Evolutionary conservation across 768 basidiomycete species (phyloP).

Genomic region (Leccinum variicolor): DNA sequence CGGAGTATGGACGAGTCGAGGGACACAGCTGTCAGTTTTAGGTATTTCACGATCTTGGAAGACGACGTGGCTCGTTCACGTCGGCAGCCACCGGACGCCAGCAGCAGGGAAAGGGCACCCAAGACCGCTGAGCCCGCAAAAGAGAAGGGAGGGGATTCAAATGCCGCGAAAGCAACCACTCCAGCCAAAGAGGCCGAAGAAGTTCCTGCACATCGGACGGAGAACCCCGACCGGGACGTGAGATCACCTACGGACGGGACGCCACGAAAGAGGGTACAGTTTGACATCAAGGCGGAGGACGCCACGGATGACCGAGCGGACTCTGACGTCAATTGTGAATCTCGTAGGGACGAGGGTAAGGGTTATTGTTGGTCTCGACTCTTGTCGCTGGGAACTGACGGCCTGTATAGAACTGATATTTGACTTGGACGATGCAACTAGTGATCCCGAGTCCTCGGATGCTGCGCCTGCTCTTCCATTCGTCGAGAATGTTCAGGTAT

Average conservation of each 20-base stretch:
- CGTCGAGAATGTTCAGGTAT: slow-evolving; percentile 26
- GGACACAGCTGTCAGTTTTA: slow-evolving; percentile 47
- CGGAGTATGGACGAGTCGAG: slow-evolving; percentile 46
- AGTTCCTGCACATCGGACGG: slow-evolving; percentile 9
- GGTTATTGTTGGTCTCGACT: slow-evolving; percentile 5
- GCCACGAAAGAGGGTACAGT: slow-evolving; percentile 64
- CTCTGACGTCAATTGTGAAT: slow-evolving; percentile 32
- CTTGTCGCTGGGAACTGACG: slow-evolving; percentile 3
- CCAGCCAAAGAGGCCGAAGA: slow-evolving; percentile 10
- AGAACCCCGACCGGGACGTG: slow-evolving; percentile 20
- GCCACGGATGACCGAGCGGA: slow-evolving; percentile 42
- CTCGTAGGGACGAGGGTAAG: slow-evolving; percentile 45
- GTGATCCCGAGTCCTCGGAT: slow-evolving; percentile 30
- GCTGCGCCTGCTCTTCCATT: slow-evolving; percentile 38
- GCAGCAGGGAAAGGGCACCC: slow-evolving; percentile 10
- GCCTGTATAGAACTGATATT: slow-evolving; percentile 60
- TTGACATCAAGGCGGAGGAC: slow-evolving; percentile 61
- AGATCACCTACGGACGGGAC: slow-evolving; percentile 30
- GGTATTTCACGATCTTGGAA: slow-evolving; percentile 43
- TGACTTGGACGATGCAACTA: slow-evolving; percentile 56
- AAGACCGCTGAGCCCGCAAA: slow-evolving; percentile 5
- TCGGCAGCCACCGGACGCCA: slow-evolving; percentile 11
- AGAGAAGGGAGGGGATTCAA: slow-evolving; percentile 9
- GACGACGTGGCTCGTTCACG: slow-evolving; percentile 34
- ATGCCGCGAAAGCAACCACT: slow-evolving; percentile 8